Evolutionary conservation across 305 asterid genomes (phyloP).

Genomic region (Fraxinus dipetala): DNA sequence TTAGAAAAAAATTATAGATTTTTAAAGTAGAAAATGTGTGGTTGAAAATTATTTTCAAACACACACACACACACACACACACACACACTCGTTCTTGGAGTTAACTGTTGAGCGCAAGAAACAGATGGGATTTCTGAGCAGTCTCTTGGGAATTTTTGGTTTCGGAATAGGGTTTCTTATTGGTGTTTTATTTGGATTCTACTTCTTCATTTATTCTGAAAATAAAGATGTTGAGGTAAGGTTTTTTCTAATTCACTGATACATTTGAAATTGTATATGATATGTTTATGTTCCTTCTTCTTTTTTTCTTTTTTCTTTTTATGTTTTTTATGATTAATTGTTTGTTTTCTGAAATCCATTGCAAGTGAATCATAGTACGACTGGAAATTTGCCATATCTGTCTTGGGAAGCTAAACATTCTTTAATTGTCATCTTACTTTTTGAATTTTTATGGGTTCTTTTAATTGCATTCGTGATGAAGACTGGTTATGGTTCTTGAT

Average conservation of each 20-base stretch:
- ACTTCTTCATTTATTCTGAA: conserved; percentile 54
- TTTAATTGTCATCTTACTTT: neutral
- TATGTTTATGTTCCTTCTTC: neutral
- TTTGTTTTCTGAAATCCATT: neutral
- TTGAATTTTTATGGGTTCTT: neutral
- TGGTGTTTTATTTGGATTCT: conserved; percentile 73
- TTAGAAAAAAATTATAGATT: too few species aligned
- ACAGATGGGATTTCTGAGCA: conserved; percentile 64
- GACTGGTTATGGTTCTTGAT: neutral
- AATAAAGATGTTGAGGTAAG: conserved; percentile 58
- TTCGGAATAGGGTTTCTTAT: conserved; percentile 58
- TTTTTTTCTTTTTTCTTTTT: too few species aligned
- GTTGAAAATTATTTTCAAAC: neutral
- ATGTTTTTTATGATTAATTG: neutral
- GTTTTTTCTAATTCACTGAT: neutral
- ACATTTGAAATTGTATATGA: neutral
- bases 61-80: neutral
- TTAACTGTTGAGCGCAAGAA: neutral
- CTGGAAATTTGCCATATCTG: neutral
- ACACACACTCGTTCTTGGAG: conserved; percentile 12
- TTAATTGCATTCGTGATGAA: neutral
- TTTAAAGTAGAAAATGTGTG: neutral
- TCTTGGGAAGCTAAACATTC: neutral
- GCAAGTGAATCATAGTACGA: neutral
- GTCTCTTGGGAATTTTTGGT: conserved; percentile 67